Percentiles rank a stretch among this genome's conserved stretches.
phyloP scores from a whole-genome alignment of 2,329 filamentous ascomycete species.

The Verticillium isaacii region DNA sequence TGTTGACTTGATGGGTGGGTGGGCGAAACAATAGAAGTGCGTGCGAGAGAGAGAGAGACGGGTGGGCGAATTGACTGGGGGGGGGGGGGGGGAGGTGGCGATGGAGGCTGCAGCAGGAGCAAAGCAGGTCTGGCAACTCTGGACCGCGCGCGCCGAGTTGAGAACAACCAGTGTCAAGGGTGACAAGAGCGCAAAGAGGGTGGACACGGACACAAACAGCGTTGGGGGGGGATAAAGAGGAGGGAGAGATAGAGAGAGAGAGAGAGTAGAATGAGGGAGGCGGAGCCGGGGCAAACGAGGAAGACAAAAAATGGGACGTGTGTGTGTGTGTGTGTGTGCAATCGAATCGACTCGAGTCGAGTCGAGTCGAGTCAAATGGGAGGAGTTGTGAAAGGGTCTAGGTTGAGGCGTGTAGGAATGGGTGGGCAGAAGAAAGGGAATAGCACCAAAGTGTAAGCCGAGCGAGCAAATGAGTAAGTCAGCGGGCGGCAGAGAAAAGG shows the following conservation, averaged over 20 bases:
- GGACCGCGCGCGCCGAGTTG: background rate
- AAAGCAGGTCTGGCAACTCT: background rate
- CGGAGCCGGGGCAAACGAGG: background rate
- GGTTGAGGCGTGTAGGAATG: background rate
- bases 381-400: background rate
- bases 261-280: background rate
- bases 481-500: constrained; percentile 7
- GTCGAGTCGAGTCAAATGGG: background rate
- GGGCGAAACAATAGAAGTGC: background rate
- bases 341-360: background rate
- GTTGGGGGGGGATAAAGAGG: background rate
- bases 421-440: background rate
- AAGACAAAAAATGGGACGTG: background rate
- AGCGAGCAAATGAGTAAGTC: background rate
- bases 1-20: background rate
- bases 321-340: background rate
- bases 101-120: background rate
- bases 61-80: background rate
- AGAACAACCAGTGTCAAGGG: background rate
- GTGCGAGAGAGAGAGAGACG: background rate
- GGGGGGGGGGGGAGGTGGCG: background rate
- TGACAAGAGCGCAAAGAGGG: background rate
- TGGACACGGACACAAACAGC: constrained; percentile 3
- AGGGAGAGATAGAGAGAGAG: constrained; percentile 2
- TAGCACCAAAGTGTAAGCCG: background rate